These are phyloP conservation scores for Scopulariopsis brevicaulis DNA, from an alignment of 2,329 filamentous ascomycete genomes.

Conservation along the genomic window DNA sequence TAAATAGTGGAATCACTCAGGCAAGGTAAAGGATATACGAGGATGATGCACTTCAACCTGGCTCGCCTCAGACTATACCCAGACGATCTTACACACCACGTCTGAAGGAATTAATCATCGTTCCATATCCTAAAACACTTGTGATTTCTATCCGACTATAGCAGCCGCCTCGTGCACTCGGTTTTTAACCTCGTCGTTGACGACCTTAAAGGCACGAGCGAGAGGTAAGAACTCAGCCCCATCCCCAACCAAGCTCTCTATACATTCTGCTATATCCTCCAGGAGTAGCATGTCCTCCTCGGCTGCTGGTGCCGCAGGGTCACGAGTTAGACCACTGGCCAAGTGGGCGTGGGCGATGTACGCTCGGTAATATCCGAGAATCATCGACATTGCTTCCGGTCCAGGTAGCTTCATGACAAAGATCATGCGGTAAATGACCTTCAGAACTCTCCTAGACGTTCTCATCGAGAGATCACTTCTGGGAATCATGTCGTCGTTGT, in stretches of 20 bases:
- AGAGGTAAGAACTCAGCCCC: not conserved
- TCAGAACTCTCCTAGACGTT: not conserved
- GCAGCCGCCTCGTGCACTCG: not conserved
- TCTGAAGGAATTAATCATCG: too few relatives aligned
- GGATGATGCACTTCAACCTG: too few relatives aligned
- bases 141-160: not conserved
- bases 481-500: not conserved
- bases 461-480: not conserved
- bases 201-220: not conserved
- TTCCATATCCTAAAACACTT: not conserved
- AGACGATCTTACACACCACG: too few relatives aligned
- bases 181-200: not conserved
- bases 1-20: too few relatives aligned
- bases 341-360: not conserved
- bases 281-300: not conserved
- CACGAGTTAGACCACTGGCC: not conserved
- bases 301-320: not conserved
- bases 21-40: too few relatives aligned
- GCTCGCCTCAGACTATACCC: too few relatives aligned
- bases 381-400: not conserved
- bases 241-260: not conserved
- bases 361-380: not conserved
- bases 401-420: not conserved
- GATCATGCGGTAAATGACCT: not conserved
- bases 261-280: not conserved